These are phyloP conservation scores for Yamadazyma taylorii DNA, from an alignment of 1,139 yeast species.

Conservation along the genomic window DNA sequence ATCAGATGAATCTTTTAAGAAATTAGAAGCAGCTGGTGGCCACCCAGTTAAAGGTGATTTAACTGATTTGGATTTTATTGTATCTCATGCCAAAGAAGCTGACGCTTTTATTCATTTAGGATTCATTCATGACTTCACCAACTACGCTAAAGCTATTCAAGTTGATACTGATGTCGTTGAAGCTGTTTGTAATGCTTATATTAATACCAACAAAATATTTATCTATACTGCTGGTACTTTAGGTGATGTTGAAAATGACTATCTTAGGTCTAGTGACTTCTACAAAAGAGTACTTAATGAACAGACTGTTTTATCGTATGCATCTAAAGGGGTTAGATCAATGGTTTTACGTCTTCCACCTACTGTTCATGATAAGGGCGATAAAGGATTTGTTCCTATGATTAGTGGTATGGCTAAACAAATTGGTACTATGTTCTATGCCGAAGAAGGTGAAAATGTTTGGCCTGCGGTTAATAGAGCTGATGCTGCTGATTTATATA, in stretches of 20 bases:
- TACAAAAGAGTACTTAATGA: slow-evolving; percentile 5
- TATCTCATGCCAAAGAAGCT: slow-evolving; percentile 21
- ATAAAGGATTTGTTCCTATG: slow-evolving; percentile 17
- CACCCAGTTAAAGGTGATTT: slow-evolving; percentile 23
- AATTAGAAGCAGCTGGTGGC: slow-evolving; percentile 22
- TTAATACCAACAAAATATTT: slow-evolving; percentile 22
- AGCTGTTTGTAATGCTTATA: slow-evolving; percentile 22
- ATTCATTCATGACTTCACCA: slow-evolving; percentile 24
- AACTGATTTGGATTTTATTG: slow-evolving; percentile 21
- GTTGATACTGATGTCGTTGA: slow-evolving; percentile 20
- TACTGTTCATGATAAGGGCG: slow-evolving; percentile 27
- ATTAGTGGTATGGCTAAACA: slow-evolving; percentile 13
- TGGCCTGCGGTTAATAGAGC: slow-evolving; percentile 29
- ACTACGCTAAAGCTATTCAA: slow-evolving; percentile 9
- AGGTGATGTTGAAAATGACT: not conserved
- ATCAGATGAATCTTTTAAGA: slow-evolving; percentile 31
- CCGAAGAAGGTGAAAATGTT: slow-evolving; percentile 22
- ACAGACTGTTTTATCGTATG: slow-evolving; percentile 8
- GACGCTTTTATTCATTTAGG: slow-evolving; percentile 36
- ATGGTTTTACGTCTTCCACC: slow-evolving; percentile 24
- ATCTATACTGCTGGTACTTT: slow-evolving; percentile 18
- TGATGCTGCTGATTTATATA: slow-evolving; percentile 27
- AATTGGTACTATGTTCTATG: slow-evolving; percentile 17
- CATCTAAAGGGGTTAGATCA: slow-evolving; percentile 20
- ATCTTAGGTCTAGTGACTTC: not conserved